Base-by-base conservation (phyloP, 1,284 basidiomycete genomes). In the Fomitopsis betulina region DNA sequence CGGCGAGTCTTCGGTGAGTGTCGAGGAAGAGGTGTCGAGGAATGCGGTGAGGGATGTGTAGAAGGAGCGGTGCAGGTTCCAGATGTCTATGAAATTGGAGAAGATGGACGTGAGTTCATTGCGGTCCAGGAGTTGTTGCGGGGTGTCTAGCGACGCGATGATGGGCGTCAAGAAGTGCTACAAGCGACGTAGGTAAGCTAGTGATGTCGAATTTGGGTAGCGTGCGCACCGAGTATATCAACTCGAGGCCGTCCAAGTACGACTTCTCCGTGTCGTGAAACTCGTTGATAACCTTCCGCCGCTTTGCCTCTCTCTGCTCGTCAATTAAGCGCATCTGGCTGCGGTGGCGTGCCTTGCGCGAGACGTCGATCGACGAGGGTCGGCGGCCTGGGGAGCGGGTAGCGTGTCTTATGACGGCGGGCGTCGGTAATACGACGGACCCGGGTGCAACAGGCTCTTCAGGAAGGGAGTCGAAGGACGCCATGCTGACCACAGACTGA, bases 51-150 rank as follows among this genome's bases (percentile, higher is more conserved):
- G 78, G 3, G 85, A 81, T 15, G 80, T 75, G 60, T 87, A 83
- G 67, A 94, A 86, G n/a, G 90, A 85, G 54, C 82, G 86, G 72
- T 94, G 92, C 56, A 96, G 79, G 65, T 93, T 92, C 84, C 91
- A 90, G 50, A 96, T 94, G 74, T 96, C 93, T 68, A 91, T 86
- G 67, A 96, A 94, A 71, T 95, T 95, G 62, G 87, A 88, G 71
- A 96, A 96, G 52, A 95, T 79, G 17, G 86, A 81, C 3, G 84
- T 86, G 60, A 96, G 79, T 52, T 86, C 82, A 13, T 82, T 73
- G 58, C 89, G 84, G 57, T 84, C 79, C 53, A 96, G 78, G 19
- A 94, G 74, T 5, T 90, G 86, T 12, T 81, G 75, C 5, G 83
- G 64, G 3, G 83, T 82, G 62, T 88, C 85, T 59, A 91, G 73